These are phyloP conservation scores for Colletotrichum theobromicola DNA, from an alignment of 2,329 filamentous ascomycete genomes.

Conservation along the genomic window DNA sequence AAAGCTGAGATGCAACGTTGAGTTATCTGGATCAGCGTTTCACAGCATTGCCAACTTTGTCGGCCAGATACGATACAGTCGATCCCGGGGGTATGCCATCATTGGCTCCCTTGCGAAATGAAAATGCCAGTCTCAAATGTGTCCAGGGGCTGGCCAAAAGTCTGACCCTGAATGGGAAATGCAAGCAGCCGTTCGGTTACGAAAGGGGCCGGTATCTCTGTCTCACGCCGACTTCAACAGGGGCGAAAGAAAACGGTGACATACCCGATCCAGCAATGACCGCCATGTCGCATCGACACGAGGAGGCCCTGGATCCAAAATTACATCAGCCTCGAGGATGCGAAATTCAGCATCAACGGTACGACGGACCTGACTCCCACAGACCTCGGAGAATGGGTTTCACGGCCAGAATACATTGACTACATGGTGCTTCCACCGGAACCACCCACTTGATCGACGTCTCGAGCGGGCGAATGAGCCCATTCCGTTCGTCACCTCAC, in stretches of 20 bases:
- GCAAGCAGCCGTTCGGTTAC: slow-evolving; percentile 1
- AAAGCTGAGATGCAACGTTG: background rate
- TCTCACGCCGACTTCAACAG: background rate
- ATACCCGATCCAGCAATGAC: background rate
- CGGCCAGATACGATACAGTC: background rate
- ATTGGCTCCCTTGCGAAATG: background rate
- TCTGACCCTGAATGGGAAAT: background rate
- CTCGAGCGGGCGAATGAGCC: background rate
- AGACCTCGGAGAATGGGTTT: background rate
- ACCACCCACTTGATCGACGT: background rate
- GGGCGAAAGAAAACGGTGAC: background rate
- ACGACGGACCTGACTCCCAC: background rate
- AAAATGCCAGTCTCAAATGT: background rate
- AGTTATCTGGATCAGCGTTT: background rate
- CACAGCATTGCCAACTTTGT: background rate
- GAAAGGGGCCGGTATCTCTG: background rate
- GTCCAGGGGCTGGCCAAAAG: background rate
- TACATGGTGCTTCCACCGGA: background rate
- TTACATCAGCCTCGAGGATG: background rate
- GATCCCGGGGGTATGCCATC: background rate
- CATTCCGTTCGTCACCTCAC: background rate
- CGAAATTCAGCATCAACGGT: background rate
- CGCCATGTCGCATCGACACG: background rate
- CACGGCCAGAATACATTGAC: background rate
- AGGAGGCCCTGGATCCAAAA: background rate